Base-by-base conservation (phyloP, 306 rosid species). In the Hippophae tibetana region DNA sequence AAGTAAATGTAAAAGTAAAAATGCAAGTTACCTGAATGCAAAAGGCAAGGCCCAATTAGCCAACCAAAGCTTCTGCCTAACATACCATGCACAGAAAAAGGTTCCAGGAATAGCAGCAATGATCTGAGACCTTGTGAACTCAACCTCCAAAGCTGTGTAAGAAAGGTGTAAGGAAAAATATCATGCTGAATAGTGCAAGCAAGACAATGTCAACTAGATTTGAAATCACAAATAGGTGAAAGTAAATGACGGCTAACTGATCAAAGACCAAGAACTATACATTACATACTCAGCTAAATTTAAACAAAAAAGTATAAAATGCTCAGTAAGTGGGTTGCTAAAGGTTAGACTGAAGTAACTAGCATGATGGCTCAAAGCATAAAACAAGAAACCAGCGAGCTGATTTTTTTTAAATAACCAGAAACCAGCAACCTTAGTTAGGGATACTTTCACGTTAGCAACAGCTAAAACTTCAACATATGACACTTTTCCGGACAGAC, bases 11-110 rank as follows among this genome's bases (percentile, higher is more conserved):
- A 18, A 18, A 52, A 57, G 51, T 52, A 14, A 11, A 13, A 45
- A 42, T 65, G 49, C 27, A 56, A 43, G 82, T 67, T 47, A 93
- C 99, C 97, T 93, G 99, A 64, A 93, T 93, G 81, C 95, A 93
- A 70, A 93, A 93, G 60, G 99, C 83, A 58, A 93, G 94, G 38
- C 99, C 99, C 76, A 93, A 71, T 62, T 93, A 43, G 99, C 99
- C 61, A 93, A 77, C 99, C 99, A 93, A 70, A 89, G 99, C 84
- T 93, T 93, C 81, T 45, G 69, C 25, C 74, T 56, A 70, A 90
- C 99, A 74, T 93, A 93, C 99, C 99, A 93, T 43, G 87, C 97
- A 79, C 99, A 93, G 69, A 93, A 93, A 56, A 93, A 93, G 23
- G 95, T 78, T 64, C 97, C 99, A 47, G 99, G 97, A 55, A 93